Percentiles rank a stretch among this genome's conserved stretches.
Conservation (phyloP, 1,139 yeast genomes). For the Scheffersomyces titani region DNA sequence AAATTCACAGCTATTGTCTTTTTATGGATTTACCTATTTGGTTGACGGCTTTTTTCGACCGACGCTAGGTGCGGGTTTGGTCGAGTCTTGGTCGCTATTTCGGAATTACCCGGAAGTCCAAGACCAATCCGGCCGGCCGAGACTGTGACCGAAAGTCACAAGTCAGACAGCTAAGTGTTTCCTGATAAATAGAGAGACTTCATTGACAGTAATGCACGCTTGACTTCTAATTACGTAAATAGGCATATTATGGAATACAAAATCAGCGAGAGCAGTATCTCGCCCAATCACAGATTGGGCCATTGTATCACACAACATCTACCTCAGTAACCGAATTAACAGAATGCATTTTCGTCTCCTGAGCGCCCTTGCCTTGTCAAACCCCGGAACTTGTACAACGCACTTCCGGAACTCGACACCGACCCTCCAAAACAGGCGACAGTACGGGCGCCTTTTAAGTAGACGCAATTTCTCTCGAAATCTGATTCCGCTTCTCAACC, state of each 20-base stretch:
- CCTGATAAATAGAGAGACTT: not conserved
- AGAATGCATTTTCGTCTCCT: not conserved
- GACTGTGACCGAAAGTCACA: not conserved
- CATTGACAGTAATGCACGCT: not conserved
- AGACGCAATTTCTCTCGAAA: not conserved
- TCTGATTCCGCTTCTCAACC: not conserved
- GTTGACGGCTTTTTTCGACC: not conserved
- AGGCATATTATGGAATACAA: not conserved
- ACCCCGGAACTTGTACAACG: not conserved
- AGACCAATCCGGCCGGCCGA: not conserved
- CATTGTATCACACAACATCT: not conserved
- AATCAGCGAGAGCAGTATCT: not conserved
- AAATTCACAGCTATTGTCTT: not conserved
- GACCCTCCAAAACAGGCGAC: not conserved
- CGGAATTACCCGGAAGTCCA: not conserved
- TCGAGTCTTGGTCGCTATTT: not conserved
- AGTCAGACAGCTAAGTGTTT: not conserved
- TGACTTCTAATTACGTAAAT: not conserved
- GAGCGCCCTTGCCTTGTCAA: not conserved
- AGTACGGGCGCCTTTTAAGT: not conserved
- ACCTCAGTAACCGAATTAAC: not conserved
- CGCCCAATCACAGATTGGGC: not conserved
- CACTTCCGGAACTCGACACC: not conserved
- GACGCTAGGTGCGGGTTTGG: not conserved
- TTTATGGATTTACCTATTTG: not conserved